Conservation (phyloP, 352 stramenopile species). For the Pythium folliculosum region DNA sequence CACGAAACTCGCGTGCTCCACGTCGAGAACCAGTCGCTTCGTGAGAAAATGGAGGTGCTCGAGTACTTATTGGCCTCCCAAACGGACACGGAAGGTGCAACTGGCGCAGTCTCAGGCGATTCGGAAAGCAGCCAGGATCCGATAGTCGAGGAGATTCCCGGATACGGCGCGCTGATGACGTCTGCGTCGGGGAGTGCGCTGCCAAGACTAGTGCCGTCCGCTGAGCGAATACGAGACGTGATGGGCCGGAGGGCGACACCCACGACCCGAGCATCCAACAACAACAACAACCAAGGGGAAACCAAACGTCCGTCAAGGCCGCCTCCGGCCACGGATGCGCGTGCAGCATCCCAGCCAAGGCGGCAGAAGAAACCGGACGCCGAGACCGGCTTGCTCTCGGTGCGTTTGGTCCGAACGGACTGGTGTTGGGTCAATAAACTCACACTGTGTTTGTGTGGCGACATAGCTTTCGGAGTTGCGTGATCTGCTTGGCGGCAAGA, state of each 20-base stretch:
- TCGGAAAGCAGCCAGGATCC: slow-evolving; percentile 4
- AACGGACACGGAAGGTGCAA: neutral
- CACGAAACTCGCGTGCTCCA: slow-evolving; percentile 47
- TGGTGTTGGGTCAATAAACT: neutral
- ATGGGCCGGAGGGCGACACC: slow-evolving; percentile 12
- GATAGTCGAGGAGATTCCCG: slow-evolving; percentile 35
- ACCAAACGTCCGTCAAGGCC: neutral
- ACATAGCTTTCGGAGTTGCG: slow-evolving; percentile 47
- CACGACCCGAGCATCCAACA: neutral
- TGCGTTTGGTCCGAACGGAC: slow-evolving; percentile 19
- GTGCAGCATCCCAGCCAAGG: neutral
- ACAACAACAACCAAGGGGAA: slow-evolving; percentile 12
- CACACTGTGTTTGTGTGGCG: neutral
- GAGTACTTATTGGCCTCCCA: slow-evolving; percentile 45
- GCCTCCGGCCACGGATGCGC: neutral
- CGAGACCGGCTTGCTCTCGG: slow-evolving; percentile 49
- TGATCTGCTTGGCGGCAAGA: slow-evolving; percentile 42
- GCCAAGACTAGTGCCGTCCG: slow-evolving; percentile 15
- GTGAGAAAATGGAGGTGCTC: slow-evolving; percentile 59
- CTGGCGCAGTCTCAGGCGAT: neutral
- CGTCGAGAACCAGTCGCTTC: slow-evolving; percentile 57
- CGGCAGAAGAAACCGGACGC: slow-evolving; percentile 7
- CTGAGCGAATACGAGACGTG: slow-evolving; percentile 28
- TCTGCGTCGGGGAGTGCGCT: slow-evolving; percentile 10
- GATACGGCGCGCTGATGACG: slow-evolving; percentile 34